A percentile compares a stretch with the other conserved stretches of the same genome.
These are phyloP conservation scores for Leccinum subgranulosum DNA, from an alignment of 768 basidiomycete genomes.

Conservation along the genomic window DNA sequence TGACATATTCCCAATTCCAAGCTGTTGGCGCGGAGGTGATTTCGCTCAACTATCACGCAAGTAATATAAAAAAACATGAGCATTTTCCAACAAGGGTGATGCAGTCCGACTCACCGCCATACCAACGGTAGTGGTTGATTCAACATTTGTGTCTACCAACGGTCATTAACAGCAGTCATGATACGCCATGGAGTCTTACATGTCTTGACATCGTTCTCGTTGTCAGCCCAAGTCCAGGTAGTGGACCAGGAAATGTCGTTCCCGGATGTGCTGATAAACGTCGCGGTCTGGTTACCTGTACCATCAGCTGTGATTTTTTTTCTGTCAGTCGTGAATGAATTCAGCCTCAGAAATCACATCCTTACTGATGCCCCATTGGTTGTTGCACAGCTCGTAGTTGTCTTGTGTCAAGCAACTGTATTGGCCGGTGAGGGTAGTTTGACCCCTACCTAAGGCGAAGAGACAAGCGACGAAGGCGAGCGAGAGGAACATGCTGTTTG, in stretches of 20 bases:
- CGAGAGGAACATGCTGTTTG: constrained; percentile 12
- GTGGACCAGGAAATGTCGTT: constrained; percentile 51
- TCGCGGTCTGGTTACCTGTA: constrained; percentile 48
- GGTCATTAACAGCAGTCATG: background rate
- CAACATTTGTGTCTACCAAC: constrained; percentile 46
- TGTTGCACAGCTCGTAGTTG: constrained; percentile 51
- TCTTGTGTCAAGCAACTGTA: constrained; percentile 46
- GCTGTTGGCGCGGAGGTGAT: constrained; percentile 45
- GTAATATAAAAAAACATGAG: background rate
- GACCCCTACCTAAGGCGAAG: constrained; percentile 4
- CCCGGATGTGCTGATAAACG: constrained; percentile 38
- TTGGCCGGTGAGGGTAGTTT: constrained; percentile 36
- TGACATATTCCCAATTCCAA: constrained; percentile 50
- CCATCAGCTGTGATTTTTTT: constrained; percentile 35
- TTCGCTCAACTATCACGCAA: constrained; percentile 34
- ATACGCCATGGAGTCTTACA: constrained; percentile 29
- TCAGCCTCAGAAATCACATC: background rate
- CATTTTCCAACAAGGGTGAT: background rate
- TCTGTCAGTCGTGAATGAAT: background rate
- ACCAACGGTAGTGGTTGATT: constrained; percentile 46
- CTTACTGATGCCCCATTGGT: constrained; percentile 51
- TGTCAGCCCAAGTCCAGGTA: constrained; percentile 50
- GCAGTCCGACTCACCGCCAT: constrained; percentile 34
- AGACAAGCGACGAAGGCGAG: constrained; percentile 9
- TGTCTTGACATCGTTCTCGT: constrained; percentile 52